Evolutionary conservation across 768 basidiomycete genomes (phyloP).

Genomic region (Pluteus cervinus): DNA sequence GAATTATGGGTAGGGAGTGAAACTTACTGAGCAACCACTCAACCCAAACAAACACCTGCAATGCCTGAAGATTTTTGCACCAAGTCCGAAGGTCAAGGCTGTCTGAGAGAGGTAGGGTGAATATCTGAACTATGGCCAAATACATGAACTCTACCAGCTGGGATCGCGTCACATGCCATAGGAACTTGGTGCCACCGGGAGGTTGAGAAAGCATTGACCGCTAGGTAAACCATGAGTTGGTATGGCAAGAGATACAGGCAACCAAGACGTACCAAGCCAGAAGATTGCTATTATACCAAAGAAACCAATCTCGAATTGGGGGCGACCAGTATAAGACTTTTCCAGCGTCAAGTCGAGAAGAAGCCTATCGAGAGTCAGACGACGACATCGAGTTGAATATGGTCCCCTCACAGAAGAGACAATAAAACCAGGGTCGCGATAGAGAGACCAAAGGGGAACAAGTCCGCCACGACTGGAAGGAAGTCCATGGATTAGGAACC

Average conservation of each 20-base stretch:
- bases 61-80: constrained; percentile 49
- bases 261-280: constrained; percentile 51
- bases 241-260: background rate
- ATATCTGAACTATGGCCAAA: background rate
- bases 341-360: constrained; percentile 33
- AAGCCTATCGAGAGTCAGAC: constrained; percentile 23
- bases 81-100: constrained; percentile 39
- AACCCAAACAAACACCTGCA: constrained; percentile 55
- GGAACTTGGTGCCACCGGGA: constrained; percentile 48
- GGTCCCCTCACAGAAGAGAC: constrained; percentile 30
- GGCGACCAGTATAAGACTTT: constrained; percentile 38
- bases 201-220: constrained; percentile 56
- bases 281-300: constrained; percentile 41
- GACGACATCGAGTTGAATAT: background rate
- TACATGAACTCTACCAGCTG: constrained; percentile 30
- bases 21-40: constrained; percentile 47
- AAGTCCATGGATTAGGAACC: constrained; percentile 5
- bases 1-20: background rate
- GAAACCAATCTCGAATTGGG: constrained; percentile 41
- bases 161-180: constrained; percentile 41
- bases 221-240: constrained; percentile 18
- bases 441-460: constrained; percentile 56
- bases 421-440: constrained; percentile 43
- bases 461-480: constrained; percentile 44
- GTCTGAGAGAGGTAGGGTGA: constrained; percentile 17